Evolutionary conservation across 345 rosid species (phyloP).

Genomic region (Hibiscus mutabilis): DNA sequence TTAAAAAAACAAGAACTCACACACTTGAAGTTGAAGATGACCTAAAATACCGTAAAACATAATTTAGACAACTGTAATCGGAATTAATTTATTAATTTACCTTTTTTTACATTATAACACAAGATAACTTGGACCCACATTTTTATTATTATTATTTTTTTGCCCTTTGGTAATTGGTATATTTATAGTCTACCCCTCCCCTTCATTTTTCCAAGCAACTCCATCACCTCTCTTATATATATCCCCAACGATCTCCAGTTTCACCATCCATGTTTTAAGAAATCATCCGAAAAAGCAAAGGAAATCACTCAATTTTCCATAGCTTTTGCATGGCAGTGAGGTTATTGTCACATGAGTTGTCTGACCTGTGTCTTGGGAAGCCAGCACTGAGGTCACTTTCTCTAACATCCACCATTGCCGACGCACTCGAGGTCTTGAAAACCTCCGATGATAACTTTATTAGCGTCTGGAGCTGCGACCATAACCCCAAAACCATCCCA

Average conservation of each 20-base stretch:
- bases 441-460: constrained; percentile 52
- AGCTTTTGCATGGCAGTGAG: constrained; percentile 67
- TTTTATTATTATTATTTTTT: not conserved
- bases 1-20: too few relatives aligned
- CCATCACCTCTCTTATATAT: not conserved
- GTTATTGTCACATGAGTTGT: constrained; percentile 47
- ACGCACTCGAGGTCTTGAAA: constrained; percentile 49
- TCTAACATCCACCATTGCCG: constrained; percentile 44
- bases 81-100: not conserved
- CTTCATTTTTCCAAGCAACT: not conserved
- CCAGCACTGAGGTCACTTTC: constrained; percentile 72
- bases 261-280: not conserved
- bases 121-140: constrained; percentile 17
- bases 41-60: too few relatives aligned
- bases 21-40: too few relatives aligned
- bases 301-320: not conserved
- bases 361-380: constrained; percentile 95
- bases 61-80: too few relatives aligned
- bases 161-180: not conserved
- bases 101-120: not conserved
- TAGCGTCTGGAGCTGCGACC: constrained; percentile 76
- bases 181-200: constrained; percentile 4
- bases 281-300: not conserved
- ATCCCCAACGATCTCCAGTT: not conserved
- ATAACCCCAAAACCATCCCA: constrained; percentile 9